Percentiles rank a stretch among this genome's conserved stretches.
Conservation (phyloP, 441 rosid genomes). For the Macaranga tanarius region DNA sequence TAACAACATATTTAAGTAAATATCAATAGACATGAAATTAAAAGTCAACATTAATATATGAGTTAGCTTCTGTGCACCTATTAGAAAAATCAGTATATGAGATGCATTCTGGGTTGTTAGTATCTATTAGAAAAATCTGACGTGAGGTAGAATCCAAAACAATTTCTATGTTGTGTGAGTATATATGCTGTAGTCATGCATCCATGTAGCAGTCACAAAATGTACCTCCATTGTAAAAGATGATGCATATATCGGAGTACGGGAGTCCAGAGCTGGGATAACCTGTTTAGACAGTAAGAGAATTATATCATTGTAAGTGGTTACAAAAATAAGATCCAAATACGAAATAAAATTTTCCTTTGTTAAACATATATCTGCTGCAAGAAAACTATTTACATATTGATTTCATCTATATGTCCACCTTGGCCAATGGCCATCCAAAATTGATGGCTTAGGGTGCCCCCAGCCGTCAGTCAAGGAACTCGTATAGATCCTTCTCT, state of each 20-base stretch:
- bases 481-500: not conserved
- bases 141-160: not conserved
- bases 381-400: not conserved
- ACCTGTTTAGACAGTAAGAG: conserved; percentile 54
- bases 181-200: not conserved
- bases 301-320: not conserved
- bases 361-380: not conserved
- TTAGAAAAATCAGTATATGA: not conserved
- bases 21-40: conserved; percentile 14
- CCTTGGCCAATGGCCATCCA: conserved; percentile 1
- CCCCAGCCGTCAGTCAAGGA: conserved; percentile 1
- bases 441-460: not conserved
- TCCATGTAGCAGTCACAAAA: conserved; percentile 10
- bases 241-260: conserved; percentile 85
- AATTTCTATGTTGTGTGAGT: not conserved
- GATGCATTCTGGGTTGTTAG: not conserved
- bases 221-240: conserved; percentile 97
- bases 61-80: not conserved
- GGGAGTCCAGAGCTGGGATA: conserved; percentile 81
- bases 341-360: not conserved
- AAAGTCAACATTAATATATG: not conserved
- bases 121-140: not conserved
- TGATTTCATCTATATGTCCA: not conserved
- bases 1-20: conserved; percentile 7
- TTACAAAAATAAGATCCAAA: not conserved